These are phyloP conservation scores for Kazachstania bromeliacearum DNA, from an alignment of 805 yeast species.

Conservation along the genomic window DNA sequence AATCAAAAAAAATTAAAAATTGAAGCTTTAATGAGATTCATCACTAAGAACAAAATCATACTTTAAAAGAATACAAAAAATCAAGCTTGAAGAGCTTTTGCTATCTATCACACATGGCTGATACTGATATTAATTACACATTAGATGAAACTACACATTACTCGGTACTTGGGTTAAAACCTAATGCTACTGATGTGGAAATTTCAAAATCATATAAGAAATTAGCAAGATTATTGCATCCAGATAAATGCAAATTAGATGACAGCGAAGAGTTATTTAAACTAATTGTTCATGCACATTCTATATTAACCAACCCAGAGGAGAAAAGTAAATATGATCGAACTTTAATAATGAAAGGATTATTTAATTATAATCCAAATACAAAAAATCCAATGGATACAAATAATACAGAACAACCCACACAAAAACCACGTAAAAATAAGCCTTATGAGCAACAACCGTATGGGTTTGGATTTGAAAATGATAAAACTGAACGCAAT, in stretches of 20 bases:
- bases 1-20: too few species aligned
- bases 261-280: conserved; percentile 26
- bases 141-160: conserved; percentile 27
- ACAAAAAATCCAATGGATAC: conserved; percentile 2
- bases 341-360: conserved; percentile 12
- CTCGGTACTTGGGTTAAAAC: conserved; percentile 20
- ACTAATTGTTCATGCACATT: conserved; percentile 25
- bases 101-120: too few species aligned
- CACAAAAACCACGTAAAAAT: conserved; percentile 8
- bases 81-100: too few species aligned
- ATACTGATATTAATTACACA: too few species aligned
- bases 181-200: conserved; percentile 20
- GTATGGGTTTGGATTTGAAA: conserved; percentile 25
- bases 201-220: conserved; percentile 74
- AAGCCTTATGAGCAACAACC: conserved; percentile 29
- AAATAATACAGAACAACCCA: not conserved
- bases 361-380: conserved; percentile 11
- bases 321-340: conserved; percentile 17
- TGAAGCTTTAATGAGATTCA: too few species aligned
- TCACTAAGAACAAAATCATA: too few species aligned
- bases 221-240: conserved; percentile 65
- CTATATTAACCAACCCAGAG: conserved; percentile 20
- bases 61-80: too few species aligned
- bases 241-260: conserved; percentile 61
- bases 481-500: not conserved